These are phyloP conservation scores for Trametes sp. DNA, from an alignment of 1,284 basidiomycete species.

Conservation along the genomic window DNA sequence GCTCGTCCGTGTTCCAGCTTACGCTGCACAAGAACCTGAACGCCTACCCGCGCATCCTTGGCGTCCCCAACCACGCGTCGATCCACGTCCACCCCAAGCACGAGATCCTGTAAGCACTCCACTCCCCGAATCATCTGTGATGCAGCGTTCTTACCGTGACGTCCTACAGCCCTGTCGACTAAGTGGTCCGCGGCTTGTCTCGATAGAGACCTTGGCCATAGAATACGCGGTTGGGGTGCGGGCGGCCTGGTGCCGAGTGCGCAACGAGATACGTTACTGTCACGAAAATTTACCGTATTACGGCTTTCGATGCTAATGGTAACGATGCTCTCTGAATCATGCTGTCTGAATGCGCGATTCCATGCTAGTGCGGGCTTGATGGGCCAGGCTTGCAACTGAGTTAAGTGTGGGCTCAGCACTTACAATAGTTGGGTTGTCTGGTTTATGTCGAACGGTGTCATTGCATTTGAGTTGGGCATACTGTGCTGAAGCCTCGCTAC, in stretches of 20 bases:
- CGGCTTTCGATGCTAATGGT: slow-evolving; percentile 1
- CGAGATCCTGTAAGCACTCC: slow-evolving; percentile 53
- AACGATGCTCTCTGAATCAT: background rate
- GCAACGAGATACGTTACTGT: background rate
- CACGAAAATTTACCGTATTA: background rate
- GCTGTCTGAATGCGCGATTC: too few species aligned
- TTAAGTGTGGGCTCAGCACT: too few species aligned
- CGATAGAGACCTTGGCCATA: background rate
- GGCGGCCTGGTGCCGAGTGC: slow-evolving; percentile 10
- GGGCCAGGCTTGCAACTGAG: too few species aligned
- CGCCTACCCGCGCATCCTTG: slow-evolving; percentile 88
- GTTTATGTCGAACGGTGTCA: too few species aligned
- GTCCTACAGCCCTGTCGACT: background rate
- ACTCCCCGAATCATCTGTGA: too few species aligned
- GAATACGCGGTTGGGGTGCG: background rate
- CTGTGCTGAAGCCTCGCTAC: too few species aligned
- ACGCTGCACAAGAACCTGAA: slow-evolving; percentile 98
- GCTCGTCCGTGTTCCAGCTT: slow-evolving; percentile 93
- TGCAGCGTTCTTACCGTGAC: background rate
- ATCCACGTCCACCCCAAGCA: slow-evolving; percentile 67
- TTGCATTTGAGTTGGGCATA: too few species aligned
- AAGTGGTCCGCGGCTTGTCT: background rate
- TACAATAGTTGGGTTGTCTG: too few species aligned
- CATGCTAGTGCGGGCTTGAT: too few species aligned
- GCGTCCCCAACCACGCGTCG: slow-evolving; percentile 77